Conservation (phyloP, 139 green algal genomes). For the Picochlorum sp. region DNA sequence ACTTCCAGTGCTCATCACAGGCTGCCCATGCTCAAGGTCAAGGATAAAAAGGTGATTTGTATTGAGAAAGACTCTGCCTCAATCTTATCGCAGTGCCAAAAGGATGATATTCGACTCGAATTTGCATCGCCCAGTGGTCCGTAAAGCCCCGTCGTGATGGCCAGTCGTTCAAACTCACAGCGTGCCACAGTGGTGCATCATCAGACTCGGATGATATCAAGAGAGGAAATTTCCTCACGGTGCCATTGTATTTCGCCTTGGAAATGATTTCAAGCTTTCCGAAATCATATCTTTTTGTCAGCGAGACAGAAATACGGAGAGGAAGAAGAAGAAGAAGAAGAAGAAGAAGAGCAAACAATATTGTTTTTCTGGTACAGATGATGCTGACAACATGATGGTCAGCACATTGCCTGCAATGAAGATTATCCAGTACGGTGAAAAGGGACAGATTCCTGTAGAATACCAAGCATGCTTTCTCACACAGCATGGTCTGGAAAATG, state of each 20-base stretch:
- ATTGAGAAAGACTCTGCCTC: neutral
- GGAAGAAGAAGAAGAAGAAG: neutral
- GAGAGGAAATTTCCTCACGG: neutral
- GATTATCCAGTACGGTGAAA: neutral
- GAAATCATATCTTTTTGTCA: neutral
- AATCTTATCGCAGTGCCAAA: no score
- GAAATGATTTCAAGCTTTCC: neutral
- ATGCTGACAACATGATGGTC: neutral
- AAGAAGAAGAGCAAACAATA: neutral
- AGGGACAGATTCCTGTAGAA: conserved; percentile 1
- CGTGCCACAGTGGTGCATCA: no score
- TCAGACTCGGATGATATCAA: no score
- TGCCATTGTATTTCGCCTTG: neutral
- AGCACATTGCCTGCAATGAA: neutral
- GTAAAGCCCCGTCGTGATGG: no score
- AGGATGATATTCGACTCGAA: no score
- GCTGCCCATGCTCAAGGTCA: neutral
- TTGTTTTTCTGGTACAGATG: neutral
- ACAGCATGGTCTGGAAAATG: neutral
- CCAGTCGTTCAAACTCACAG: no score
- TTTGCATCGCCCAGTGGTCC: no score
- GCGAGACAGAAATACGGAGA: neutral
- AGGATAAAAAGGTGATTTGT: conserved; percentile 1
- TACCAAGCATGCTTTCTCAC: neutral
- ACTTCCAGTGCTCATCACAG: no score